Base-by-base conservation (phyloP, 306 rosid genomes). In the Castanospermum australe region DNA sequence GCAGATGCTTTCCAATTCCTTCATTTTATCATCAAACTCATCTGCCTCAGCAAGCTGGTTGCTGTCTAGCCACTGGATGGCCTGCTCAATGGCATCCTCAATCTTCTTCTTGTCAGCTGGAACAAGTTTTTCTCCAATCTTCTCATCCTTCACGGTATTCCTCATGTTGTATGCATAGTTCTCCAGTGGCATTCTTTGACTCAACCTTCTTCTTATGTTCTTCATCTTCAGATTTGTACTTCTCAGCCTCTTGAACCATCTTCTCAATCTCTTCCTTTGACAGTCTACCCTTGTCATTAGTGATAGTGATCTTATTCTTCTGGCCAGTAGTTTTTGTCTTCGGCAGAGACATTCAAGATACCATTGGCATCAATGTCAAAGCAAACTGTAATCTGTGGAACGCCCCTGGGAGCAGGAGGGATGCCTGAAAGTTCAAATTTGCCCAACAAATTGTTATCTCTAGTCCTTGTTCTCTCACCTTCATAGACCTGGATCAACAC, bases 211-310 rank as follows among this genome's bases (percentile, higher is more conserved):
- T 89, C 87, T 89, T 89, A 50, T 89, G 93, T 63, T 89, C 93
- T 57, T 87, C 93, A 45, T 89, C 93, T 42, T 89, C 93, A 17
- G 91, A 89, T 39, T 89, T 89, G 89, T 89, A 89, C 83, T 89
- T 89, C 86, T 89, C 93, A 0, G 91, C 93, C 75, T 89, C 93
- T 24, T 89, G 93, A 45, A 89, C 93, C 93, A 89, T 89, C 86
- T 89, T 89, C 81, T 89, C 93, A 7, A 89, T 89, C 35, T 89
- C 93, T 30, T 89, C 93, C 89, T 89, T 89, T 2, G 93, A 89
- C 13, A 89, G 76, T 36, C 93, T 83, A 28, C 93, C 93, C 89
- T 89, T 89, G 84, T 89, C 93, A 32, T 89, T 89, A 54, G 93
- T 89, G 75, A 89, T 89, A 4, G 93, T 89, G 79, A 89, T 89